Percentiles rank a stretch among this genome's conserved stretches.
Conservation (phyloP, 805 yeast genomes). For the Hanseniaspora taiwanica region DNA sequence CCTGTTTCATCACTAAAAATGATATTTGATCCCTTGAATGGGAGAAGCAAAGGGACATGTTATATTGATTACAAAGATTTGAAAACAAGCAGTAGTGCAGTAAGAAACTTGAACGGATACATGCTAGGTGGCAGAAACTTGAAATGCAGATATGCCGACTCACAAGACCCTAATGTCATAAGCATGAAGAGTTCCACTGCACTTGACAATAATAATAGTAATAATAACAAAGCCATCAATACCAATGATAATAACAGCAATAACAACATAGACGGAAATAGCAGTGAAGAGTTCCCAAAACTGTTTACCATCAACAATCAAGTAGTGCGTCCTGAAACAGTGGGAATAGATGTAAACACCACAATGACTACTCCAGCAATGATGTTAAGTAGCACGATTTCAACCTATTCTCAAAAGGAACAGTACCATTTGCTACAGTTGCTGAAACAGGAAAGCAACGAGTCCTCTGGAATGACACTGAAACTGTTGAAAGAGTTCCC, state of each 20-base stretch:
- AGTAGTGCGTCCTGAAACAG: constrained; percentile 4
- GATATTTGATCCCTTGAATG: constrained; percentile 78
- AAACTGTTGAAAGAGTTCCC: constrained; percentile 34
- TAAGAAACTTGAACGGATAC: constrained; percentile 72
- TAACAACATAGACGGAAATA: constrained; percentile 4
- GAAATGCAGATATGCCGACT: constrained; percentile 63
- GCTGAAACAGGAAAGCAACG: constrained; percentile 5
- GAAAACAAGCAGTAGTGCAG: constrained; percentile 85
- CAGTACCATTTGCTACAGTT: constrained; percentile 9
- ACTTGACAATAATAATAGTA: too few species aligned
- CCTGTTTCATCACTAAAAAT: constrained; percentile 68
- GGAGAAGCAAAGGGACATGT: constrained; percentile 83
- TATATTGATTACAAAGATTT: constrained; percentile 71
- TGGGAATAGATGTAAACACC: constrained; percentile 32
- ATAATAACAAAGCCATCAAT: too few species aligned
- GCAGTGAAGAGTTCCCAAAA: constrained; percentile 3
- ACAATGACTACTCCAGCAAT: constrained; percentile 27
- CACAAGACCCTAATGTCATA: constrained; percentile 20
- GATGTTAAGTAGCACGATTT: constrained; percentile 23
- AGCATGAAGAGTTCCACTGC: constrained; percentile 6
- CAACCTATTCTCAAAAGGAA: constrained; percentile 13
- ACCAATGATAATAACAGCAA: constrained; percentile 6
- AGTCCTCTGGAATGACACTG: constrained; percentile 7
- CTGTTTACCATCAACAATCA: constrained; percentile 9
- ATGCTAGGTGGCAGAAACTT: constrained; percentile 57